Evolutionary conservation across 2,329 filamentous ascomycete genomes (phyloP).

Genomic region (Ophioceras dolichostomum): DNA sequence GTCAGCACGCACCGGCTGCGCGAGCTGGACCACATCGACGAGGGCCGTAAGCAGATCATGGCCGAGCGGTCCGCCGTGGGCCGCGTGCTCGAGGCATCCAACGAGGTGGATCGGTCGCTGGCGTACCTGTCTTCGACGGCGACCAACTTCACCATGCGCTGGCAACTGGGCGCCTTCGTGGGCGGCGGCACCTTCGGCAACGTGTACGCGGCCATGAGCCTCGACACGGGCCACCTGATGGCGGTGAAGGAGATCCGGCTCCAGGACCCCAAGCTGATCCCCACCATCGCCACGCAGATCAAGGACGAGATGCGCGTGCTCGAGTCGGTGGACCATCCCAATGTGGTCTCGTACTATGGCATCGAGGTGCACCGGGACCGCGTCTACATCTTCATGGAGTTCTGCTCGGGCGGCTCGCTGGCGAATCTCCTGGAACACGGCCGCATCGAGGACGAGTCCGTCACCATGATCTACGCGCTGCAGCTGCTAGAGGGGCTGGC

Average conservation of each 20-base stretch:
- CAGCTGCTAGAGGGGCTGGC: conserved; percentile 89
- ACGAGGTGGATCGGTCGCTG: conserved; percentile 89
- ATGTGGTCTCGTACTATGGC: conserved; percentile 94
- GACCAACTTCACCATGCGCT: conserved; percentile 88
- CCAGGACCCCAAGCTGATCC: conserved; percentile 92
- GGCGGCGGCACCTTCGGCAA: conserved; percentile 95
- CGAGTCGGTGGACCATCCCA: conserved; percentile 91
- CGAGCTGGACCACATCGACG: conserved; percentile 65
- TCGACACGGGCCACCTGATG: conserved; percentile 94
- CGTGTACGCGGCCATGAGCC: conserved; percentile 93
- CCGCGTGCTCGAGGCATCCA: conserved; percentile 83
- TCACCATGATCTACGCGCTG: conserved; percentile 91
- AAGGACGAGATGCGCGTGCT: conserved; percentile 94
- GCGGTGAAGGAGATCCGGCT: conserved; percentile 97
- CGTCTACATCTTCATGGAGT: conserved; percentile 99
- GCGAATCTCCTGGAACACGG: conserved; percentile 87
- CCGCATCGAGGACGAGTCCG: conserved; percentile 93
- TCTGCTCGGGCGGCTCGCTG: conserved; percentile 88
- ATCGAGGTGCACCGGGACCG: conserved; percentile 98
- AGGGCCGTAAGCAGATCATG: conserved; percentile 64
- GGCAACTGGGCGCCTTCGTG: conserved; percentile 98
- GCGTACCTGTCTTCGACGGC: conserved; percentile 89
- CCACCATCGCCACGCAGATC: conserved; percentile 86
- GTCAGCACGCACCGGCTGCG: conserved; percentile 66
- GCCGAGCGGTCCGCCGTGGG: conserved; percentile 80